Percentiles rank a stretch among this genome's conserved stretches.
Conservation (phyloP, 768 basidiomycete genomes). For the Daedaleopsis sinensis region DNA sequence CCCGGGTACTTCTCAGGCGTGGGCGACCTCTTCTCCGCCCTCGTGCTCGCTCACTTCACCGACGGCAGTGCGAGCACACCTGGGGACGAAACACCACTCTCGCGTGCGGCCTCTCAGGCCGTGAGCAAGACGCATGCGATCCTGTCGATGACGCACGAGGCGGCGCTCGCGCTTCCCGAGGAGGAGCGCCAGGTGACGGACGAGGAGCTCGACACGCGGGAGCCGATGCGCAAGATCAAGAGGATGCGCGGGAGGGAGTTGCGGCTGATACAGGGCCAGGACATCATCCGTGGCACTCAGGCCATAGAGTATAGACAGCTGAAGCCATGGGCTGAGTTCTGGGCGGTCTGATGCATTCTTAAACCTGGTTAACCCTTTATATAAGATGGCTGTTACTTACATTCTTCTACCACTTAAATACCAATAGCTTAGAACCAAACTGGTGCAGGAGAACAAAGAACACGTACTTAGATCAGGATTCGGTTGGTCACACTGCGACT, state of each 20-base stretch:
- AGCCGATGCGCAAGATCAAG: slow-evolving; percentile 65
- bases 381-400: too few species aligned
- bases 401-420: too few species aligned
- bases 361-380: too few species aligned
- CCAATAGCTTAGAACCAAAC: too few species aligned
- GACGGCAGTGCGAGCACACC: slow-evolving; percentile 19
- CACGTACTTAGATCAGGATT: too few species aligned
- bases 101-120: slow-evolving; percentile 66
- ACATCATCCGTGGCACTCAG: slow-evolving; percentile 54
- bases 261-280: slow-evolving; percentile 77
- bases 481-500: too few species aligned
- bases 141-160: slow-evolving; percentile 59
- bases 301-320: slow-evolving; percentile 37
- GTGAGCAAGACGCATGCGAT: slow-evolving; percentile 78
- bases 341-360: slow-evolving; percentile 19
- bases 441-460: too few species aligned
- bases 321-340: slow-evolving; percentile 39
- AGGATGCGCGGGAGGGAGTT: slow-evolving; percentile 89
- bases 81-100: slow-evolving; percentile 42
- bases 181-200: slow-evolving; percentile 67
- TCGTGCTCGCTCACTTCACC: slow-evolving; percentile 81
- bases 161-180: slow-evolving; percentile 58
- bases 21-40: slow-evolving; percentile 94
- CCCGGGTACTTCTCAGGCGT: slow-evolving; percentile 96
- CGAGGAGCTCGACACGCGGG: slow-evolving; percentile 69